Percentiles rank a stretch among this genome's conserved stretches.
Conservation (phyloP, 331 rosid genomes). For the Dryas integrifolia region DNA sequence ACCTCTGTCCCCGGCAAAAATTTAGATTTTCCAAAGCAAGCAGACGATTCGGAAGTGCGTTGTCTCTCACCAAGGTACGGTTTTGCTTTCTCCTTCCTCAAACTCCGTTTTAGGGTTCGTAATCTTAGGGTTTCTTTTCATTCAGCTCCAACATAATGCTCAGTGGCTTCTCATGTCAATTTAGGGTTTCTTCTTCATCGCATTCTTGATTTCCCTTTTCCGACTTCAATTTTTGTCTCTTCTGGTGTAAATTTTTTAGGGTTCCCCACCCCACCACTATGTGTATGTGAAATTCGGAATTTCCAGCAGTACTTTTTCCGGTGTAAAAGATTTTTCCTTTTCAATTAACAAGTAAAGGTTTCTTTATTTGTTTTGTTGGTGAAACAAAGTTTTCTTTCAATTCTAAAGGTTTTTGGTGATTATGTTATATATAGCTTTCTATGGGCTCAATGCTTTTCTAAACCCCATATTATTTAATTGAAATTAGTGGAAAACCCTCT, state of each 20-base stretch:
- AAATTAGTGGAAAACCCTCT: neutral
- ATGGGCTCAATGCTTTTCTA: neutral
- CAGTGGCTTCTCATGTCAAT: neutral
- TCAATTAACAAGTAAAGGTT: neutral
- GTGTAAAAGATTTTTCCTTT: neutral
- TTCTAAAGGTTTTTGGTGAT: neutral
- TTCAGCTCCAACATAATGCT: neutral
- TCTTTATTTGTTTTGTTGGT: no score
- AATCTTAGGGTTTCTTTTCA: neutral
- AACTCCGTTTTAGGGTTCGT: constrained; percentile 4
- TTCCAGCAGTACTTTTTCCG: neutral
- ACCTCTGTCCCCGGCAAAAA: neutral
- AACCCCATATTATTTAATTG: neutral
- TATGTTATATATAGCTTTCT: neutral
- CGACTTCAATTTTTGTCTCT: neutral
- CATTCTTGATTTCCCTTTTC: neutral
- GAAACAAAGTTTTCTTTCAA: neutral
- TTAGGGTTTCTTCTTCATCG: neutral
- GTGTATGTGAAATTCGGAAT: neutral
- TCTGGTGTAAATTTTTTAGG: neutral
- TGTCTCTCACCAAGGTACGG: constrained; percentile 7
- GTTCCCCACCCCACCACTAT: neutral
- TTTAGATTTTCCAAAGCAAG: neutral
- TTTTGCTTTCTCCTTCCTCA: neutral
- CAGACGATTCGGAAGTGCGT: neutral